Evolutionary conservation across 768 basidiomycete species (phyloP).

Genomic region (Dioszegia hungarica): DNA sequence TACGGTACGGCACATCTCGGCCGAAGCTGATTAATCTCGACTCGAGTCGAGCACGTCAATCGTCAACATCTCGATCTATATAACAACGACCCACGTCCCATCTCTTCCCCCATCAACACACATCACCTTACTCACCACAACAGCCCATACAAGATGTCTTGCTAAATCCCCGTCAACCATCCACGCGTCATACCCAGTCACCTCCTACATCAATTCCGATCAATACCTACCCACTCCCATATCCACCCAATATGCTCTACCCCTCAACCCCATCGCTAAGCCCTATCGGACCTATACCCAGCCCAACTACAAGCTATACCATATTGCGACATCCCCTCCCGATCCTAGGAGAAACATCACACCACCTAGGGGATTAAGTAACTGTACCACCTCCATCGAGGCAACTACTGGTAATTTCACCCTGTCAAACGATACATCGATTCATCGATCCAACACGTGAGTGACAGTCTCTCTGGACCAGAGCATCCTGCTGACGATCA

Average conservation of each 20-base stretch:
- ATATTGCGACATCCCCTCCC: background rate
- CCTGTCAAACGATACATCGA: slow-evolving; percentile 1
- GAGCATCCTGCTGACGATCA: too few species aligned
- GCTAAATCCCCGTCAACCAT: background rate
- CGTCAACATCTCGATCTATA: background rate
- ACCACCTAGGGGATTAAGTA: slow-evolving; percentile 11
- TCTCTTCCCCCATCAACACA: background rate
- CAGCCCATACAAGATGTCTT: background rate
- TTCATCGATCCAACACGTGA: too few species aligned
- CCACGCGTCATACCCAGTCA: background rate
- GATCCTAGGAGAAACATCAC: background rate
- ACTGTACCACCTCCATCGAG: background rate
- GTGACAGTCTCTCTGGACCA: too few species aligned
- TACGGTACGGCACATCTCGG: too few species aligned
- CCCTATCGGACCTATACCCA: background rate
- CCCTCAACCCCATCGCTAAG: background rate
- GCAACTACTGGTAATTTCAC: background rate
- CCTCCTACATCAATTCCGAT: background rate
- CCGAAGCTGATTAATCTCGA: background rate
- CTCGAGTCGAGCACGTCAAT: slow-evolving; percentile 5
- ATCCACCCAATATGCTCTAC: background rate
- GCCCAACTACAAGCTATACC: background rate
- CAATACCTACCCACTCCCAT: background rate
- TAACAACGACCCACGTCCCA: background rate
- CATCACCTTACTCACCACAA: background rate